Evolutionary conservation across 768 basidiomycete genomes (phyloP), one percentile per base, ranked within the genome.

Genomic region (Hygrocybe punicea): DNA sequence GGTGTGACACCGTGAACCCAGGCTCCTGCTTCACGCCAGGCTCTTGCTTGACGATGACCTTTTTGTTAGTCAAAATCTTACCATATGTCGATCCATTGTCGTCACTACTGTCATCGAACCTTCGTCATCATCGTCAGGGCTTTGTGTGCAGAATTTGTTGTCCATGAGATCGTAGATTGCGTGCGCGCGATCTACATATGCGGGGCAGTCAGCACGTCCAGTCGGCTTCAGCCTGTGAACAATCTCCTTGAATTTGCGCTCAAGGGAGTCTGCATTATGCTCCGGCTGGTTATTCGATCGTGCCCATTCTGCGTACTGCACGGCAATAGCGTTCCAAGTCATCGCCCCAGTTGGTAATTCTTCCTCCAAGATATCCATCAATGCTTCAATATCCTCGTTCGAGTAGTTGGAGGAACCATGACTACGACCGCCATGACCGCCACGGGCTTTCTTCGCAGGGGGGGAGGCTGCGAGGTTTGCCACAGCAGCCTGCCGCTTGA

Each of bases 171-270:
- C 25, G 2, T 70, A 58, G 53, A 68, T 58, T 2, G 59, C 17
- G 47, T 66, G 66, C 1, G 63, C 68, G n/a, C 45, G 58, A 16
- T 60, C 58, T 11, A 68, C 13, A 6, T 42, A 14, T 4, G 52
- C 42, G 13, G 67, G 64, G 21, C 66, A 66, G 0, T 60, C 39
- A 2, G 63, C 66, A 58, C 58, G 60, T 11, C 71, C 69, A 7
- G 66, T 73, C 14, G 70, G 69, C 60, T 71, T 68, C 21, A 8
- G 8, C 23, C 59, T 62, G 25, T 62, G 66, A 14, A 66, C 29
- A 10, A 68, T 42, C 48, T 62, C 57, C 24, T n/a, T n/a, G n/a
- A n/a, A n/a, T n/a, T n/a, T n/a, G n/a, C n/a, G n/a, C n/a, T n/a
- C n/a, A n/a, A n/a, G 62, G n/a, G 61, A 60, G 29, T 60, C 60